A percentile compares a stretch with the other conserved stretches of the same genome.
Conservation (phyloP, 208 protist genomes). For the Trypanosoma platydactyli region DNA sequence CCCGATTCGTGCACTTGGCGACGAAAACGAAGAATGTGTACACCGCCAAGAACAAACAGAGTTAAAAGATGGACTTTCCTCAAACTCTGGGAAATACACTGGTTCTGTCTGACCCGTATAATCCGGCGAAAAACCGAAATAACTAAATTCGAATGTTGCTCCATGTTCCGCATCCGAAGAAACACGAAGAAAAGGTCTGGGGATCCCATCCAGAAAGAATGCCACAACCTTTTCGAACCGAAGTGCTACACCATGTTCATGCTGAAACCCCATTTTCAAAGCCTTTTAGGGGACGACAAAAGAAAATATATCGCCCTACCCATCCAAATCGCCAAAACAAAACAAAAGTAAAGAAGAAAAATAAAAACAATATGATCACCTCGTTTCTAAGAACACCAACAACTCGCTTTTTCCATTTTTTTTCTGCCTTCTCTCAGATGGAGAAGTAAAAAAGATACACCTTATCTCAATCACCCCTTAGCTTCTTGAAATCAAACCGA, state of each 20-base stretch:
- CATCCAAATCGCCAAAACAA: neutral
- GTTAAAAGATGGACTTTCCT: constrained; percentile 39
- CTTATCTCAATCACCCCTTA: constrained; percentile 30
- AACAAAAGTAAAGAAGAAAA: neutral
- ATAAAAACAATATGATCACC: no score
- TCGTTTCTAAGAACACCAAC: no score
- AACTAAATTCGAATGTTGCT: constrained; percentile 60
- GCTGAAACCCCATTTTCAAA: constrained; percentile 38
- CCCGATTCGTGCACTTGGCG: constrained; percentile 73
- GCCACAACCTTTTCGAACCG: constrained; percentile 83
- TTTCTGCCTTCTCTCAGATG: neutral
- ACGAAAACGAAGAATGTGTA: constrained; percentile 18
- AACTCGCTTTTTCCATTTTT: neutral
- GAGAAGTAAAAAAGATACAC: constrained; percentile 29
- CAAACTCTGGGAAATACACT: constrained; percentile 38
- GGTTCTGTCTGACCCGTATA: constrained; percentile 63
- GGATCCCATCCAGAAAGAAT: constrained; percentile 86
- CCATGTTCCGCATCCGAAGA: constrained; percentile 23
- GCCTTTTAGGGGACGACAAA: no score
- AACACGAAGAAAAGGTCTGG: constrained; percentile 57
- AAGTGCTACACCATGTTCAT: constrained; percentile 46
- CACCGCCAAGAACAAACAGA: constrained; percentile 34
- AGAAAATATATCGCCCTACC: no score
- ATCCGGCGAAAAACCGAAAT: constrained; percentile 72
- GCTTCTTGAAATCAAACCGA: constrained; percentile 86